A percentile compares a stretch with the other conserved stretches of the same genome.
phyloP scores from a whole-genome alignment of 805 yeast species.

The Yamadazyma ubonensis region DNA sequence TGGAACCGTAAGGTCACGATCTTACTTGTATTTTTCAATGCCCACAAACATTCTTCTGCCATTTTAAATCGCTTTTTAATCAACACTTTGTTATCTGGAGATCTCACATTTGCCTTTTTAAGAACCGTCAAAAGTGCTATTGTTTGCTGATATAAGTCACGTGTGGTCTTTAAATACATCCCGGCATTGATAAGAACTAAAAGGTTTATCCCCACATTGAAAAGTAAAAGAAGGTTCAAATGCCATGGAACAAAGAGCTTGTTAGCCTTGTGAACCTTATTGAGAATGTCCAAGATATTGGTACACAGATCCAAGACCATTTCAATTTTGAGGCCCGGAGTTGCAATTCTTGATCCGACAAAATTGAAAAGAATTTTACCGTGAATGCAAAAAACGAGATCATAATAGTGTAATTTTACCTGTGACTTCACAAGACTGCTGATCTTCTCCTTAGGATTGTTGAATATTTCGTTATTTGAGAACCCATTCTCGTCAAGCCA shows the following conservation, averaged over 20 bases:
- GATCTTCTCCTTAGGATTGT: constrained; percentile 12
- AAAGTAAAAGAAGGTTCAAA: constrained; percentile 42
- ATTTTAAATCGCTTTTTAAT: constrained; percentile 42
- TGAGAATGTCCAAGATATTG: constrained; percentile 29
- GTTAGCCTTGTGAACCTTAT: constrained; percentile 27
- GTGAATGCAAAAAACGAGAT: constrained; percentile 34
- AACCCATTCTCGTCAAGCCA: constrained; percentile 40
- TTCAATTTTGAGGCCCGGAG: constrained; percentile 29
- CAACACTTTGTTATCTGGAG: constrained; percentile 29
- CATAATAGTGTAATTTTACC: constrained; percentile 40
- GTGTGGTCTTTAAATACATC: constrained; percentile 21
- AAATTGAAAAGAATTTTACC: constrained; percentile 33
- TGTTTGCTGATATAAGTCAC: constrained; percentile 23
- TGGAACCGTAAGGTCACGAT: constrained; percentile 46
- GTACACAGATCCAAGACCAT: constrained; percentile 30
- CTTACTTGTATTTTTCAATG: constrained; percentile 53
- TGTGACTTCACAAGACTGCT: constrained; percentile 31
- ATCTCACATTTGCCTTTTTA: constrained; percentile 29
- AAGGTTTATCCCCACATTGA: constrained; percentile 43
- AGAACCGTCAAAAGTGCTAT: constrained; percentile 24
- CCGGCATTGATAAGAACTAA: constrained; percentile 48
- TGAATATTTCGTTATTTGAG: constrained; percentile 23
- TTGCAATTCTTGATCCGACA: constrained; percentile 31
- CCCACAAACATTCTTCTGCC: constrained; percentile 66
- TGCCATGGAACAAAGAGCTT: constrained; percentile 52